Conservation (phyloP, 805 yeast genomes). For the Candida nitratophila region DNA sequence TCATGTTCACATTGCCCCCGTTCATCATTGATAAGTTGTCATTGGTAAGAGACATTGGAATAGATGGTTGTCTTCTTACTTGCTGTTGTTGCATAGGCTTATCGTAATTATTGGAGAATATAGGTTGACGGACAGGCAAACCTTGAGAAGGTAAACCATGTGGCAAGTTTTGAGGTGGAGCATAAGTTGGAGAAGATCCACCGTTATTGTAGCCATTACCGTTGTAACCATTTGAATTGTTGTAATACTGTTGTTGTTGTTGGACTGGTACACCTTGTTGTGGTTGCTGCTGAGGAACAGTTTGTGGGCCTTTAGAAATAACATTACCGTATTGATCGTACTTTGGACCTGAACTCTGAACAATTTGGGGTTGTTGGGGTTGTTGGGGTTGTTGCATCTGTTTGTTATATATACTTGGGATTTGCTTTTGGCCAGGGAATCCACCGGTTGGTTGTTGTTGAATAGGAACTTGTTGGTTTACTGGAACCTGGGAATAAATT, state of each 20-base stretch:
- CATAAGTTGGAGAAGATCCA: slow-evolving; percentile 20
- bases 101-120: slow-evolving; percentile 10
- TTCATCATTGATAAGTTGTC: slow-evolving; percentile 18
- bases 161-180: slow-evolving; percentile 23
- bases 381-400: slow-evolving; percentile 18
- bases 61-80: slow-evolving; percentile 21
- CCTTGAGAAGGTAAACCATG: slow-evolving; percentile 29
- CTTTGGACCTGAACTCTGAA: slow-evolving; percentile 2
- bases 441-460: slow-evolving; percentile 2
- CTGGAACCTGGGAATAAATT: background rate
- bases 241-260: slow-evolving; percentile 3
- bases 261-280: slow-evolving; percentile 13
- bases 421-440: slow-evolving; percentile 7
- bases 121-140: slow-evolving; percentile 22
- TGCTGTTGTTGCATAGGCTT: slow-evolving; percentile 12
- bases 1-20: slow-evolving; percentile 4
- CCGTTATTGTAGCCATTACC: slow-evolving; percentile 9
- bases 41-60: slow-evolving; percentile 15
- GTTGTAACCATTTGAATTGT: background rate
- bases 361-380: background rate
- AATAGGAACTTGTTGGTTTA: background rate
- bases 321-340: slow-evolving; percentile 14
- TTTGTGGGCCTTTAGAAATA: slow-evolving; percentile 4
- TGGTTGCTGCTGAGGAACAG: slow-evolving; percentile 8
- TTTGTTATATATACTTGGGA: slow-evolving; percentile 11